phyloP scores from a whole-genome alignment of 345 rosid genomes.

The Lumnitzera racemosa region DNA sequence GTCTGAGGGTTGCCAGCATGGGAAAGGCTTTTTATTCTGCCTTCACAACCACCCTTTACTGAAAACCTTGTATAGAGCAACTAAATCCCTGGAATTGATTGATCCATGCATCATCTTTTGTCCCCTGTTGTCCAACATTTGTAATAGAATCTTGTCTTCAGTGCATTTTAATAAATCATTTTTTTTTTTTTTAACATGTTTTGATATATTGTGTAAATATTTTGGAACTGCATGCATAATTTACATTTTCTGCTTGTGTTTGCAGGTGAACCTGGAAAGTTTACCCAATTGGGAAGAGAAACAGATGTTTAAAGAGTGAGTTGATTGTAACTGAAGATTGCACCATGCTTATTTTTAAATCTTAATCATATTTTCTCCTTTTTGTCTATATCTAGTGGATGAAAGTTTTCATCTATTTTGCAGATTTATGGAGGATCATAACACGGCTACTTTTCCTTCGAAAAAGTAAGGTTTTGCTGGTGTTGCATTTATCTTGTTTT shows the following conservation, averaged over 20 bases:
- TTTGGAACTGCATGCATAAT: not conserved
- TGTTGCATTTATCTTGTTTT: slow-evolving; percentile 4
- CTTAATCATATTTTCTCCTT: not conserved
- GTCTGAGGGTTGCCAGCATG: too few relatives aligned
- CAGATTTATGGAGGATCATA: slow-evolving; percentile 99
- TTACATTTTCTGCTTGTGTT: slow-evolving; percentile 8
- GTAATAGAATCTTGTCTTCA: too few relatives aligned
- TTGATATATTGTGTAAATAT: not conserved
- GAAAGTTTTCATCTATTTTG: slow-evolving; percentile 3
- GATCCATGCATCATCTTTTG: too few relatives aligned
- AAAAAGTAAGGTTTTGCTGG: slow-evolving; percentile 59
- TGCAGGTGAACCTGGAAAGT: slow-evolving; percentile 81
- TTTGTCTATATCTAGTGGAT: not conserved
- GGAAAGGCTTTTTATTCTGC: too few relatives aligned
- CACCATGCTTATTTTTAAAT: too few relatives aligned
- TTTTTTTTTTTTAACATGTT: too few relatives aligned
- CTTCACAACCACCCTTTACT: too few relatives aligned
- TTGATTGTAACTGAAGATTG: not conserved
- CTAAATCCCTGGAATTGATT: too few relatives aligned
- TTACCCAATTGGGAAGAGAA: slow-evolving; percentile 97
- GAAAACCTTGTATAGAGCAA: too few relatives aligned
- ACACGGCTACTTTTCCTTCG: slow-evolving; percentile 95
- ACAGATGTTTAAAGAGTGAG: slow-evolving; percentile 88
- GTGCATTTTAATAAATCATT: too few relatives aligned
- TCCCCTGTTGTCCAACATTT: too few relatives aligned